These are phyloP conservation scores for Musa itinerans DNA, from an alignment of 176 grass and related monocot species.

Conservation along the genomic window DNA sequence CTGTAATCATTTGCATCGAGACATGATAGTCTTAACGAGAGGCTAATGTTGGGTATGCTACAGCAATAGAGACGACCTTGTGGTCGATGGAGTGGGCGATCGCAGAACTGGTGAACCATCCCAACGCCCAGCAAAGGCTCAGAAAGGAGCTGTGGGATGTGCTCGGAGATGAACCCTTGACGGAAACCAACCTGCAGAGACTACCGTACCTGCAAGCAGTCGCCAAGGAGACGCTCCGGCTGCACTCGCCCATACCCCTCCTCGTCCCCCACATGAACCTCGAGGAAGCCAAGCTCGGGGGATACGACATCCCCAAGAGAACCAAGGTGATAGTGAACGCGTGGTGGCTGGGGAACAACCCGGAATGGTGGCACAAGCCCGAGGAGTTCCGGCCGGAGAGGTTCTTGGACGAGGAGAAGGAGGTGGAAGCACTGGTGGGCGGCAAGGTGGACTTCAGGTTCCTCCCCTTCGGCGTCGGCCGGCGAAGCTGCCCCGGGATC, in stretches of 20 bases:
- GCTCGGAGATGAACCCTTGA: constrained; percentile 5
- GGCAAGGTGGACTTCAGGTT: constrained; percentile 23
- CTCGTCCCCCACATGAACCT: constrained; percentile 24
- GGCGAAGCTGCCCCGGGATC: constrained; percentile 26
- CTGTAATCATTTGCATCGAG: background rate
- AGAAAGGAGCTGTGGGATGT: background rate
- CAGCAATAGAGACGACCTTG: constrained; percentile 20
- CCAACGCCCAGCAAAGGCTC: background rate
- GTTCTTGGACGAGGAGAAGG: constrained; percentile 20
- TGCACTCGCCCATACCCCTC: constrained; percentile 23
- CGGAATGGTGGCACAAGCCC: constrained; percentile 18
- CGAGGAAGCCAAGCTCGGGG: constrained; percentile 19
- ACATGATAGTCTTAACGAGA: background rate
- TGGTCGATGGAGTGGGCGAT: constrained; percentile 19
- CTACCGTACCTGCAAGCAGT: constrained; percentile 18
- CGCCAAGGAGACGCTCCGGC: constrained; percentile 18
- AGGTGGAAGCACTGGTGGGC: constrained; percentile 14
- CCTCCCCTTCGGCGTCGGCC: constrained; percentile 17
- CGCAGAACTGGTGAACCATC: constrained; percentile 19
- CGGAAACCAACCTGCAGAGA: background rate
- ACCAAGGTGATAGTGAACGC: constrained; percentile 21
- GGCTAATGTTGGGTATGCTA: background rate
- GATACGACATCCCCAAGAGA: constrained; percentile 9
- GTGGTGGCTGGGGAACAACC: constrained; percentile 26
- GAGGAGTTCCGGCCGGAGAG: constrained; percentile 27